A percentile compares a stretch with the other conserved stretches of the same genome.
phyloP scores from a whole-genome alignment of 1,284 basidiomycete genomes.

The Anthracocystis panici-leucophaei region DNA sequence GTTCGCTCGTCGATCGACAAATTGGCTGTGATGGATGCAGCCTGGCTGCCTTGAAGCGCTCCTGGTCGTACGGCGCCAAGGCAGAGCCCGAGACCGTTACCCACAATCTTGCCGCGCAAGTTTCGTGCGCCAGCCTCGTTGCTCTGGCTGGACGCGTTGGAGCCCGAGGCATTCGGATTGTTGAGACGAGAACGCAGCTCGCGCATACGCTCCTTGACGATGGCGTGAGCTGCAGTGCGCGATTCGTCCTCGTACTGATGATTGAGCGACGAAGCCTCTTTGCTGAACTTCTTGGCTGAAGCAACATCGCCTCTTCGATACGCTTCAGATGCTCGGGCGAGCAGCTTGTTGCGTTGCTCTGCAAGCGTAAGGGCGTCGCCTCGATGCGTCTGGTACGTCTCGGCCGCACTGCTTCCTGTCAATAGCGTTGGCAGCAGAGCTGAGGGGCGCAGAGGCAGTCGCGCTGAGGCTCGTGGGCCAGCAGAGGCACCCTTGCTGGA shows the following conservation, averaged over 20 bases:
- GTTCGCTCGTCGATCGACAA: slow-evolving; percentile 73
- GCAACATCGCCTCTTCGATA: slow-evolving; percentile 94
- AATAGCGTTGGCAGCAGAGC: slow-evolving; percentile 86
- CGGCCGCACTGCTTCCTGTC: slow-evolving; percentile 74
- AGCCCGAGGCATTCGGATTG: slow-evolving; percentile 70
- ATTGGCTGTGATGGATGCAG: slow-evolving; percentile 70
- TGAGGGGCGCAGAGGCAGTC: slow-evolving; percentile 81
- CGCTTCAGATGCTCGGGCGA: slow-evolving; percentile 94
- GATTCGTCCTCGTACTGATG: slow-evolving; percentile 88
- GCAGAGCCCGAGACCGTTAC: slow-evolving; percentile 76
- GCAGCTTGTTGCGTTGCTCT: slow-evolving; percentile 89
- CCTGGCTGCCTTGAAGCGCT: slow-evolving; percentile 32
- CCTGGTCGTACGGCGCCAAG: slow-evolving; percentile 57
- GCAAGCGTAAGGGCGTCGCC: slow-evolving; percentile 87
- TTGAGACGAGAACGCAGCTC: slow-evolving; percentile 81
- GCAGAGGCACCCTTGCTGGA: slow-evolving; percentile 1
- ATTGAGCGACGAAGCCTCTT: slow-evolving; percentile 92
- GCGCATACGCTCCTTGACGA: slow-evolving; percentile 79
- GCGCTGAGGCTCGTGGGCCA: slow-evolving; percentile 26
- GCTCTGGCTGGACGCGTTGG: slow-evolving; percentile 71
- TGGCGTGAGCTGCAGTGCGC: slow-evolving; percentile 81
- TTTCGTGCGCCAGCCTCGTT: slow-evolving; percentile 85
- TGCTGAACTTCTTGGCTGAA: slow-evolving; percentile 89
- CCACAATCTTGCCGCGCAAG: slow-evolving; percentile 81
- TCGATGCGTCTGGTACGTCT: slow-evolving; percentile 87